Evolutionary conservation across 2,329 filamentous ascomycete genomes (phyloP).

Genomic region (Cercospora zeina): DNA sequence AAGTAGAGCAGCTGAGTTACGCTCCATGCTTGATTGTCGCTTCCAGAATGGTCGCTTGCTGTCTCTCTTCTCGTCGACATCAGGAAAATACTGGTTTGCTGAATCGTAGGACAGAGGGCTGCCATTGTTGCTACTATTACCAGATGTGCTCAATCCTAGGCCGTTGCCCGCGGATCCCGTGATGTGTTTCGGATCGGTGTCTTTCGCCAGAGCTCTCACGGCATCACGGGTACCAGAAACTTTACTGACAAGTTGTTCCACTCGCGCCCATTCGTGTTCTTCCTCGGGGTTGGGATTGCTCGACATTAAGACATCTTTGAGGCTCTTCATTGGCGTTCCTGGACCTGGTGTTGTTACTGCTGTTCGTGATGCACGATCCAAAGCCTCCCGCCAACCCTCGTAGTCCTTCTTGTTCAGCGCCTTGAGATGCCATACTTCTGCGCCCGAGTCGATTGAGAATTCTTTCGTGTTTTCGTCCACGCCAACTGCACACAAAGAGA

Average conservation of each 20-base stretch:
- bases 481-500: conserved; percentile 86
- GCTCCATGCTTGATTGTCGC: conserved; percentile 66
- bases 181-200: conserved; percentile 68
- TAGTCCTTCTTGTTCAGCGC: conserved; percentile 84
- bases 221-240: conserved; percentile 87
- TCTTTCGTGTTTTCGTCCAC: conserved; percentile 85
- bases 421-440: conserved; percentile 93
- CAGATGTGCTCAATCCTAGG: conserved; percentile 36
- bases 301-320: conserved; percentile 23
- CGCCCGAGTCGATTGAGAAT: conserved; percentile 94
- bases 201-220: conserved; percentile 79
- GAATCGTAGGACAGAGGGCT: conserved; percentile 41
- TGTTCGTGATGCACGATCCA: conserved; percentile 67
- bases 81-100: conserved; percentile 50
- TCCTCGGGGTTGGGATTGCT: conserved; percentile 54
- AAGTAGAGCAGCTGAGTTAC: conserved; percentile 47
- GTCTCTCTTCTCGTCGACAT: conserved; percentile 33
- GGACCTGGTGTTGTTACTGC: conserved; percentile 24
- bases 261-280: conserved; percentile 80
- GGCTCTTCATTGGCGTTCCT: conserved; percentile 35
- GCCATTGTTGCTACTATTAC: conserved; percentile 38
- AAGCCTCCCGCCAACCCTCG: conserved; percentile 77
- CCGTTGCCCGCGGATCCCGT: conserved; percentile 42
- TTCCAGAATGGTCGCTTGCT: conserved; percentile 87
- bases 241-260: conserved; percentile 81